Conservation (phyloP, 345 rosid genomes). For the Alliaria petiolata region DNA sequence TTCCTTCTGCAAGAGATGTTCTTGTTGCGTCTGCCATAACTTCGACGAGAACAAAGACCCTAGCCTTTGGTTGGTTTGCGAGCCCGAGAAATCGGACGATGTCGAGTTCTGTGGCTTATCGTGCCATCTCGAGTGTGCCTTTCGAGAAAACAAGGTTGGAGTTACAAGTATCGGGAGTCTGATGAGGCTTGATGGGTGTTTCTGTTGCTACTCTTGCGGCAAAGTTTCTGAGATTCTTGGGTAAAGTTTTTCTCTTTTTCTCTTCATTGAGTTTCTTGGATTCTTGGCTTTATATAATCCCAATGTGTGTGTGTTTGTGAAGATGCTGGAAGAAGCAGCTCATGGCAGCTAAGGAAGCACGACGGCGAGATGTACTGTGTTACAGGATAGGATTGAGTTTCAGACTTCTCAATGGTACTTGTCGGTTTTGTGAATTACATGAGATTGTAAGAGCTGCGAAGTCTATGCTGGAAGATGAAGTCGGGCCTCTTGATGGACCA, state of each 20-base stretch:
- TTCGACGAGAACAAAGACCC: slow-evolving; percentile 76
- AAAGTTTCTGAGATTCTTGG: slow-evolving; percentile 91
- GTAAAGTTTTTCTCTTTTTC: slow-evolving; percentile 38
- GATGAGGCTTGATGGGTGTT: slow-evolving; percentile 40
- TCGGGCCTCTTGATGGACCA: slow-evolving; percentile 65
- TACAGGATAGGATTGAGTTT: slow-evolving; percentile 78
- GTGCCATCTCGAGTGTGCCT: slow-evolving; percentile 94
- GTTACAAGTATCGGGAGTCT: slow-evolving; percentile 37
- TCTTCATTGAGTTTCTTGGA: slow-evolving; percentile 55
- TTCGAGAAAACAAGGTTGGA: slow-evolving; percentile 76
- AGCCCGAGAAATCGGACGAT: slow-evolving; percentile 24
- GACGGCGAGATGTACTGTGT: slow-evolving; percentile 79
- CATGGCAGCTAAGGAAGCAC: slow-evolving; percentile 77
- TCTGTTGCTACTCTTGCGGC: slow-evolving; percentile 95
- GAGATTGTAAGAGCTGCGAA: slow-evolving; percentile 64
- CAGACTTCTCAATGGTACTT: slow-evolving; percentile 75
- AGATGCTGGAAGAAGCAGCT: slow-evolving; percentile 94
- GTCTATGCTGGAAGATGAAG: slow-evolving; percentile 75
- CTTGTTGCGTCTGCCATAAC: slow-evolving; percentile 88
- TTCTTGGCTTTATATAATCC: slow-evolving; percentile 41
- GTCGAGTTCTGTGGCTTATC: slow-evolving; percentile 79
- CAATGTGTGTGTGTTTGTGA: slow-evolving; percentile 6
- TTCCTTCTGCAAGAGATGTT: slow-evolving; percentile 92
- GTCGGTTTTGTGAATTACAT: slow-evolving; percentile 64
- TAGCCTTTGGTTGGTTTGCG: slow-evolving; percentile 40